phyloP scores from a whole-genome alignment of 345 rosid species.

The Hibiscus trionum region DNA sequence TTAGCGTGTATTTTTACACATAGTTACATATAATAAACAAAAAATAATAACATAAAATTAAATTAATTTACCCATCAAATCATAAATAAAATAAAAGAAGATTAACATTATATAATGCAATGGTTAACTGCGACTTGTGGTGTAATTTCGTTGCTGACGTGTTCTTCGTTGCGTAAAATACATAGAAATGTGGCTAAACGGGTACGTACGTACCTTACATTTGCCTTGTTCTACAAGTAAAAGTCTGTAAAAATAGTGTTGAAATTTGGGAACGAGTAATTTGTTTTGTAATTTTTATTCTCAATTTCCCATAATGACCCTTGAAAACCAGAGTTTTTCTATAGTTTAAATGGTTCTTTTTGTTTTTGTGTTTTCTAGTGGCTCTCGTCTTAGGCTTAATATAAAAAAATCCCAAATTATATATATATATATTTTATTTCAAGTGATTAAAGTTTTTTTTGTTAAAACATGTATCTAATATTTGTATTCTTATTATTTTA shows the following conservation, averaged over 20 bases:
- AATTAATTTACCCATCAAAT: no score
- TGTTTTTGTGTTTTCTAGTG: no score
- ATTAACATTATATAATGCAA: not conserved
- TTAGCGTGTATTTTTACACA: constrained; percentile 9
- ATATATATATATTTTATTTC: no score
- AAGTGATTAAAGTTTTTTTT: no score
- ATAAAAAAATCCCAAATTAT: no score
- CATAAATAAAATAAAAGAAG: no score
- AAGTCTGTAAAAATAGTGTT: not conserved
- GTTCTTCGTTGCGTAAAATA: not conserved
- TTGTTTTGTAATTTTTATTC: not conserved
- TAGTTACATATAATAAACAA: not conserved
- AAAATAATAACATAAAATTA: not conserved
- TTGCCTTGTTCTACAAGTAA: not conserved
- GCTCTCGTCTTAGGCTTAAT: no score
- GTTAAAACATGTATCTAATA: no score
- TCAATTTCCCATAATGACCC: not conserved
- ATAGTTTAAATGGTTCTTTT: no score
- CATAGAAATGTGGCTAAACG: constrained; percentile 2
- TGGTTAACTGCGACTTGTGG: constrained; percentile 15
- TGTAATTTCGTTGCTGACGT: constrained; percentile 6
- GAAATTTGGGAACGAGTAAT: not conserved
- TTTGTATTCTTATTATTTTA: no score
- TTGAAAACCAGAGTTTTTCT: not conserved
- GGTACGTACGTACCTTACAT: not conserved